Evolutionary conservation across 176 grass and related monocot genomes (phyloP).

Genomic region (Cymbopogon citratus): DNA sequence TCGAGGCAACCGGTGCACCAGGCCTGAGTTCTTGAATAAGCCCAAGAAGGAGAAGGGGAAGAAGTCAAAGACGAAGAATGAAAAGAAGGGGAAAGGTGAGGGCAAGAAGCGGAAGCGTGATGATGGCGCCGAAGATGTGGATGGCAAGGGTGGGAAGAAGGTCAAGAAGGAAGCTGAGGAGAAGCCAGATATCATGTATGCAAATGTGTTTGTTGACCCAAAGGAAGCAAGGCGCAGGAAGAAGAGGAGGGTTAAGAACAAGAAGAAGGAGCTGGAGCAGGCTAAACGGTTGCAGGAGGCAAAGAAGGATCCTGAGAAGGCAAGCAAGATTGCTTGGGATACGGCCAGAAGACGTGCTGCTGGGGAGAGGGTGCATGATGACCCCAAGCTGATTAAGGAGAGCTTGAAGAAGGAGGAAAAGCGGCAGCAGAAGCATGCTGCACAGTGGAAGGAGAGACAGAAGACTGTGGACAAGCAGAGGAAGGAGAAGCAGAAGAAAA

Average conservation of each 20-base stretch:
- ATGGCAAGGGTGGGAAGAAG: constrained; percentile 47
- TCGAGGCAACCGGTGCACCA: constrained; percentile 61
- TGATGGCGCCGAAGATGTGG: constrained; percentile 14
- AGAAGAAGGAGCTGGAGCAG: constrained; percentile 63
- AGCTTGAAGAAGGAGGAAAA: constrained; percentile 87
- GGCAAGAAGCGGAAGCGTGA: constrained; percentile 56
- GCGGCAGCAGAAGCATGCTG: constrained; percentile 47
- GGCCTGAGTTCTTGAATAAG: constrained; percentile 50
- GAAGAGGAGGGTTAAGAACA: constrained; percentile 66
- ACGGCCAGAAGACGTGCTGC: constrained; percentile 54
- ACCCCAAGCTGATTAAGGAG: constrained; percentile 70
- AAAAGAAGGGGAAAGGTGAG: constrained; percentile 35
- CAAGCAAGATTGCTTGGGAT: constrained; percentile 68
- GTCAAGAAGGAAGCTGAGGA: constrained; percentile 30
- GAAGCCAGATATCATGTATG: constrained; percentile 62
- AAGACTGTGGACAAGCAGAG: constrained; percentile 40
- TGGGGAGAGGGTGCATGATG: constrained; percentile 88
- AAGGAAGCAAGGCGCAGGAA: constrained; percentile 59
- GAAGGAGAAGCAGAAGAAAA: constrained; percentile 57
- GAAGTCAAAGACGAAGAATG: constrained; percentile 44
- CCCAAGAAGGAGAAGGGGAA: constrained; percentile 56
- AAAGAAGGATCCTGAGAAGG: constrained; percentile 75
- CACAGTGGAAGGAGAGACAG: constrained; percentile 67
- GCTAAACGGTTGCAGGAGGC: constrained; percentile 59
- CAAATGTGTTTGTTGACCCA: constrained; percentile 51